phyloP scores from a whole-genome alignment of 1,284 basidiomycete species.

The Tilletia horrida region DNA sequence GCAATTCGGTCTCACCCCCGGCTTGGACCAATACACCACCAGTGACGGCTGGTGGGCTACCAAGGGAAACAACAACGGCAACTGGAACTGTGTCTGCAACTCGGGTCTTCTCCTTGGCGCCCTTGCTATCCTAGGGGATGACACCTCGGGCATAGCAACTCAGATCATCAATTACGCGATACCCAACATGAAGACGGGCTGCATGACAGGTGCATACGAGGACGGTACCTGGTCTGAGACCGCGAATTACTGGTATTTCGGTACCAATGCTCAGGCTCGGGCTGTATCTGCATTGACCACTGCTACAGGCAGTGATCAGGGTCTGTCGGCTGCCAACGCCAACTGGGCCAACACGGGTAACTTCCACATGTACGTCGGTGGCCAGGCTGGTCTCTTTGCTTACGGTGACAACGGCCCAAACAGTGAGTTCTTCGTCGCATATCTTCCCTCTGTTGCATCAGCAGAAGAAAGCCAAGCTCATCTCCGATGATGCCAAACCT shows the following conservation, averaged over 20 bases:
- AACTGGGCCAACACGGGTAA: constrained; percentile 70
- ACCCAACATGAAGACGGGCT: constrained; percentile 74
- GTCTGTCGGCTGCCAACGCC: constrained; percentile 62
- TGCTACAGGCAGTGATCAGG: constrained; percentile 79
- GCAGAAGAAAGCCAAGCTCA: background rate
- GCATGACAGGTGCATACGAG: constrained; percentile 63
- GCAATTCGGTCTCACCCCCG: constrained; percentile 64
- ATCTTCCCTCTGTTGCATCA: no score
- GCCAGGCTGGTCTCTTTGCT: constrained; percentile 81
- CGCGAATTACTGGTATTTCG: constrained; percentile 64
- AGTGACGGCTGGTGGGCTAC: constrained; percentile 58
- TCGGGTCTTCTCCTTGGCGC: constrained; percentile 82
- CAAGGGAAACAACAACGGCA: constrained; percentile 61
- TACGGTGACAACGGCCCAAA: constrained; percentile 93
- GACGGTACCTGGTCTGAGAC: constrained; percentile 97
- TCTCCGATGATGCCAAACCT: background rate
- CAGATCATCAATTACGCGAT: constrained; percentile 68
- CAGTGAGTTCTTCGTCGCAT: constrained; percentile 56
- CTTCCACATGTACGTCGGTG: constrained; percentile 86
- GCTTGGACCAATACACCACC: constrained; percentile 59
- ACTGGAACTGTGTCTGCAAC: constrained; percentile 99
- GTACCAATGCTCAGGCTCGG: constrained; percentile 83
- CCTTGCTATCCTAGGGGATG: constrained; percentile 71
- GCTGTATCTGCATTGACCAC: constrained; percentile 77
- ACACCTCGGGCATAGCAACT: constrained; percentile 34